A percentile compares a stretch with the other conserved stretches of the same genome.
Evolutionary conservation across 495 filamentous ascomycete genomes (phyloP).

Genomic region (Penicillium odoratum): DNA sequence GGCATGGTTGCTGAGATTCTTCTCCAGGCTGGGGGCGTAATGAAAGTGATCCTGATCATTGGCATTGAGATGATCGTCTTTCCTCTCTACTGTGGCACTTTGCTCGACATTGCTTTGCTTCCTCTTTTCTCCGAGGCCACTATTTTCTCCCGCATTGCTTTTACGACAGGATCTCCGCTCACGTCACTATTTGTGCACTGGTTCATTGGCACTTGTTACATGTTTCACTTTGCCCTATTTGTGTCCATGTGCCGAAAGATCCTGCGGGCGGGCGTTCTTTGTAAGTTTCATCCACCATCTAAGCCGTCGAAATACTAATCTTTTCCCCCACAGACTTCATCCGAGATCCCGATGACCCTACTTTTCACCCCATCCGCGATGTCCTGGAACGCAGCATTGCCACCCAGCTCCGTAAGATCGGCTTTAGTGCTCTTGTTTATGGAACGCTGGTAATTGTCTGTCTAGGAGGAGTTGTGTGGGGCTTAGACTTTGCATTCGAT

Average conservation of each 20-base stretch:
- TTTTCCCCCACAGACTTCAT: slow-evolving; percentile 71
- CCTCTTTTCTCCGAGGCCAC: slow-evolving; percentile 83
- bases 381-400: slow-evolving; percentile 91
- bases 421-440: slow-evolving; percentile 94
- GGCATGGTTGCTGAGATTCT: slow-evolving; percentile 78
- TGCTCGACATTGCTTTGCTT: slow-evolving; percentile 85
- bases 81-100: slow-evolving; percentile 88
- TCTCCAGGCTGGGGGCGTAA: slow-evolving; percentile 89
- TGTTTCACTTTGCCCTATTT: slow-evolving; percentile 99
- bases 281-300: slow-evolving; percentile 48
- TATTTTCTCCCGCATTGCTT: slow-evolving; percentile 69
- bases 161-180: slow-evolving; percentile 71
- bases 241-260: slow-evolving; percentile 99
- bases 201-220: slow-evolving; percentile 98
- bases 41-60: slow-evolving; percentile 98
- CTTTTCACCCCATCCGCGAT: slow-evolving; percentile 96
- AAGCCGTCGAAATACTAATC: slow-evolving; percentile 11
- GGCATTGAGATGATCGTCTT: slow-evolving; percentile 99
- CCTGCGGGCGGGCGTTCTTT: slow-evolving; percentile 88
- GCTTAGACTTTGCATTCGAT: slow-evolving; percentile 63
- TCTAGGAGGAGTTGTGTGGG: slow-evolving; percentile 94
- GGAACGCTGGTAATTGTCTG: slow-evolving; percentile 90
- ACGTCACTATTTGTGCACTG: slow-evolving; percentile 96
- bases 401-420: slow-evolving; percentile 93
- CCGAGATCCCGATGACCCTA: slow-evolving; percentile 96